Percentiles rank a stretch among this genome's conserved stretches.
phyloP scores from a whole-genome alignment of 768 basidiomycete species.

The Hygrophoropsis aurantiaca region DNA sequence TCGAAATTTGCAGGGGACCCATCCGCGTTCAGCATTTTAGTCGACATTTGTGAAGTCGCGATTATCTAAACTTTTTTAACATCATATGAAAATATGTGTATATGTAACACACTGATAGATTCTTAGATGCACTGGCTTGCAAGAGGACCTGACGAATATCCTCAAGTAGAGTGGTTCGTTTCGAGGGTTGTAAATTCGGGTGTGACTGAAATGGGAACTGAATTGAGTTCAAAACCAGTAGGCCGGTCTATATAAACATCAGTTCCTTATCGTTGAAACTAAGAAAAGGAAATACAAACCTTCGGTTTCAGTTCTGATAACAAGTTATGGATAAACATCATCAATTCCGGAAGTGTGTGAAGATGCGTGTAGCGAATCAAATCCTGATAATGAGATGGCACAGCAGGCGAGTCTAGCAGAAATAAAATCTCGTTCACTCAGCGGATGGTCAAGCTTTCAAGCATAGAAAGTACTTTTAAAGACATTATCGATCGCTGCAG shows the following conservation, averaged over 20 bases:
- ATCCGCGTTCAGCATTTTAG: conserved; percentile 63
- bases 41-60: conserved; percentile 67
- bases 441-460: background rate
- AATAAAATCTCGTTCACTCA: conserved; percentile 1
- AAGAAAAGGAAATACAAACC: conserved; percentile 35
- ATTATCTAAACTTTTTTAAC: conserved; percentile 40
- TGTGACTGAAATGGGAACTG: conserved; percentile 64
- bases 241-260: conserved; percentile 47
- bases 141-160: conserved; percentile 53
- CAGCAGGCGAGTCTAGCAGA: conserved; percentile 48
- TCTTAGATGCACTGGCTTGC: conserved; percentile 44
- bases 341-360: conserved; percentile 50
- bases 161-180: conserved; percentile 46
- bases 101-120: conserved; percentile 45
- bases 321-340: conserved; percentile 59
- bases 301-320: conserved; percentile 46
- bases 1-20: conserved; percentile 68
- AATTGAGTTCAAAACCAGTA: conserved; percentile 67
- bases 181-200: conserved; percentile 36
- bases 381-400: conserved; percentile 26
- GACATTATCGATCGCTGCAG: conserved; percentile 28
- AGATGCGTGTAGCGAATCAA: conserved; percentile 30
- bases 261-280: conserved; percentile 9
- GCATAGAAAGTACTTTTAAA: conserved; percentile 18
- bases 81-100: background rate